Percentiles rank a stretch among this genome's conserved stretches.
Evolutionary conservation across 768 basidiomycete species (phyloP).

Genomic region (Cantharellus cinnabarinus): DNA sequence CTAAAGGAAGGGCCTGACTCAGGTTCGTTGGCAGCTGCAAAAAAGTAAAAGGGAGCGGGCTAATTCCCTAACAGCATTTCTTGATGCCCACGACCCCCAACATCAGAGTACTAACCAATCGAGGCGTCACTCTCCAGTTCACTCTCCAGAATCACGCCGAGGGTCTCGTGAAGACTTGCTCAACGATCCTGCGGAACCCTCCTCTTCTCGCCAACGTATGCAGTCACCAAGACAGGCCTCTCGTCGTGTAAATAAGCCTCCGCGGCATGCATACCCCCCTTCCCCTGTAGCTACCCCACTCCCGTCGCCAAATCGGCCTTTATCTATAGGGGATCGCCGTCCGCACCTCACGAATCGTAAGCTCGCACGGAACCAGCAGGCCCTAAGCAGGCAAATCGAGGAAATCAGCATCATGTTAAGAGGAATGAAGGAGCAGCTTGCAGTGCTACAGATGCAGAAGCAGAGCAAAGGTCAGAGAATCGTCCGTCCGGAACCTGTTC

Average conservation of each 20-base stretch:
- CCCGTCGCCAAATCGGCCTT: too few species aligned
- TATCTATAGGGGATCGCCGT: too few species aligned
- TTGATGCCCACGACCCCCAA: neutral
- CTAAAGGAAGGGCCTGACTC: neutral
- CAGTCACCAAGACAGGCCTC: too few species aligned
- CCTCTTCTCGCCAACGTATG: too few species aligned
- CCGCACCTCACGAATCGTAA: conserved; percentile 4
- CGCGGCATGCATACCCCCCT: neutral
- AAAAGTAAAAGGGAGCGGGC: too few species aligned
- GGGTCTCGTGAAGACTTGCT: neutral
- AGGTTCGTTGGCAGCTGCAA: neutral
- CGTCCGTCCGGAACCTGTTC: too few species aligned
- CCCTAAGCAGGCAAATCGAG: conserved; percentile 6
- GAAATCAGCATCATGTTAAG: conserved; percentile 2
- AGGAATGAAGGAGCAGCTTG: conserved; percentile 3
- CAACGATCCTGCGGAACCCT: neutral
- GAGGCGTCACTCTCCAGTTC: neutral
- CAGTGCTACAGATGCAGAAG: neutral
- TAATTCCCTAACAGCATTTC: neutral
- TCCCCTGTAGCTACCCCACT: too few species aligned
- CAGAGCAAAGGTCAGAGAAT: too few species aligned
- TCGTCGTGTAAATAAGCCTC: neutral
- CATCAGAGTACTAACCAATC: neutral
- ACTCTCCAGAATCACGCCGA: neutral
- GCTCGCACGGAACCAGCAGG: conserved; percentile 8